Base-by-base conservation (phyloP, 1,139 yeast species). In the Geotrichum armillariae region DNA sequence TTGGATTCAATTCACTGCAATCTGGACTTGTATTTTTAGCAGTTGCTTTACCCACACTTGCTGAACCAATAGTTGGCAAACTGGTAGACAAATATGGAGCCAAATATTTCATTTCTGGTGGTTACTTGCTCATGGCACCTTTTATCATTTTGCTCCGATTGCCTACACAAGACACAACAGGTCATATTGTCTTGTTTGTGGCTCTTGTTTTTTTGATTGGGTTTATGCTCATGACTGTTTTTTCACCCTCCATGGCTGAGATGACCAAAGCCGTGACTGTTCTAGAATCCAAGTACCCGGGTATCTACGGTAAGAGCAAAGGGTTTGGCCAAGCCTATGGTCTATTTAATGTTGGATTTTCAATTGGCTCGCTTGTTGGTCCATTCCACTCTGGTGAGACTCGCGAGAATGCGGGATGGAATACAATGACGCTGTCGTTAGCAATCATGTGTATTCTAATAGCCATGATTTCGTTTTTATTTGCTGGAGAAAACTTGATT, bases 251-350 rank as follows among this genome's bases (percentile, higher is more conserved):
- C 29, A 57, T 67, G 60, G 64, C 63, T 4, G 73, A 69, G 38
- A 56, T 68, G 42, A 53, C 69, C 16, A 53, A 55, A n/a, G 60
- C 58, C 1, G 61, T 60, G 21, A 56, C 61, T 17, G 50, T 40
- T 1, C 56, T 61, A 12, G 71, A 66, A 33, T 45, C 54, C 1
- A 41, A 53, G 39, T 46, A 50, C 6, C 72, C 71, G 1, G 70
- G 70, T 3, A 53, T 54, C 11, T 61, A 65, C 38, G 72, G 72
- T 4, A 52, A 55, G 11, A 65, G 67, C 5, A 63, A 63, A 40
- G 72, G 70, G 3, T 61, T 57, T 37, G 72, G 70, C 4, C 70
- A 67, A 44, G 70, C 65, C 1, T 69, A 66, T 46, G 71, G 69
- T 1, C 53, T 66, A n/a, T 66, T 65, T 55, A 69, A 69, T 41